A percentile compares a stretch with the other conserved stretches of the same genome.
Evolutionary conservation across 805 yeast species (phyloP).

Genomic region (Yarrowia sp.): DNA sequence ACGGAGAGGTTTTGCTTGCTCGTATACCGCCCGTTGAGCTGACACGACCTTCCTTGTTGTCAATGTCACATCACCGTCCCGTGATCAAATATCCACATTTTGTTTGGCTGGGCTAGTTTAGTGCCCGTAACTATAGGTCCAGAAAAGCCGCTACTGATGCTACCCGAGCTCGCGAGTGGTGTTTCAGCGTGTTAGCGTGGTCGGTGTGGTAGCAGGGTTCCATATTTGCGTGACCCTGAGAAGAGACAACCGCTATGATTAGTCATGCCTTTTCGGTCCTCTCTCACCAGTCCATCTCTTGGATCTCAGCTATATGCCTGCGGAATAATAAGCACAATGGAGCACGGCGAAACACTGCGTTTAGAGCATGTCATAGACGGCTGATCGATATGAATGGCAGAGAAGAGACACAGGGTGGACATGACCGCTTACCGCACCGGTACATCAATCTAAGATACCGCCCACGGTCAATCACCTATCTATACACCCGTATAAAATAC

Average conservation of each 20-base stretch:
- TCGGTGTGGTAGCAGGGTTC: background rate
- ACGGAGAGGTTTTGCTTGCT: too few species aligned
- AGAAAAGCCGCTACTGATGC: background rate
- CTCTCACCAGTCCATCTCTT: background rate
- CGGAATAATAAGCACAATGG: background rate
- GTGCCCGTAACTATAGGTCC: background rate
- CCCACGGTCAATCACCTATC: too few species aligned
- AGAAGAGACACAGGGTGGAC: background rate
- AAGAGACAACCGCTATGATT: too few species aligned
- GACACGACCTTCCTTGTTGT: too few species aligned
- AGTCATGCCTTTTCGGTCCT: too few species aligned
- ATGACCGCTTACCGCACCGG: too few species aligned
- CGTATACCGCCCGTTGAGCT: too few species aligned
- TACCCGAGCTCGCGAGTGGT: background rate
- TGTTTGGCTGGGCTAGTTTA: background rate
- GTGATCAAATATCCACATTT: background rate
- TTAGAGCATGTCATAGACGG: too few species aligned
- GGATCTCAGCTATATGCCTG: background rate
- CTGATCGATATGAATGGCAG: background rate
- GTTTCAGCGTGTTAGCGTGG: background rate
- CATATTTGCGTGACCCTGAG: background rate
- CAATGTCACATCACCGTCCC: conserved; percentile 3
- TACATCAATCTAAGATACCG: too few species aligned
- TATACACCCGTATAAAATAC: too few species aligned
- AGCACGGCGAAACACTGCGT: background rate